Conservation (phyloP, 2,329 filamentous ascomycete species). For the Aspergillus fructus region DNA sequence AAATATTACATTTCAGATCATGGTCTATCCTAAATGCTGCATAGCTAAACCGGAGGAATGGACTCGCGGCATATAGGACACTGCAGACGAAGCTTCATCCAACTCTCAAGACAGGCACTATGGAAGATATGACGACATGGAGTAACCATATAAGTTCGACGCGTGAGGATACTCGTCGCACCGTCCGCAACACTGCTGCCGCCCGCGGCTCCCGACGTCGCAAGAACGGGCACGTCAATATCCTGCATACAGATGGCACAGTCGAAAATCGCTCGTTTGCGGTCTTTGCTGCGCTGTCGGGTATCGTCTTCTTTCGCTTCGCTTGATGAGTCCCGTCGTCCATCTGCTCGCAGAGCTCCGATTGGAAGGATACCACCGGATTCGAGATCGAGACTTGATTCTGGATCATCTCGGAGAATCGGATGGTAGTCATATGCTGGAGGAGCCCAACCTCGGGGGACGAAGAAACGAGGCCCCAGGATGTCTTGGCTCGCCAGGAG, state of each 20-base stretch:
- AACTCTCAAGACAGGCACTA: slow-evolving; percentile 84
- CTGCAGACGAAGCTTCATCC: slow-evolving; percentile 90
- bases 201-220: slow-evolving; percentile 51
- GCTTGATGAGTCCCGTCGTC: slow-evolving; percentile 38
- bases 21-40: slow-evolving; percentile 8
- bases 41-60: slow-evolving; percentile 70
- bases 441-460: slow-evolving; percentile 67
- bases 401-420: slow-evolving; percentile 59
- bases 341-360: slow-evolving; percentile 59
- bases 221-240: slow-evolving; percentile 81
- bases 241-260: slow-evolving; percentile 94
- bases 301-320: slow-evolving; percentile 43
- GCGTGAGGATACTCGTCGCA: slow-evolving; percentile 67
- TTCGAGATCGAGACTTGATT: slow-evolving; percentile 71
- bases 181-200: slow-evolving; percentile 43
- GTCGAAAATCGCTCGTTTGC: slow-evolving; percentile 68
- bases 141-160: slow-evolving; percentile 92
- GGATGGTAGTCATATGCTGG: slow-evolving; percentile 89
- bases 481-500: slow-evolving; percentile 78
- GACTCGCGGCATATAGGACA: slow-evolving; percentile 94
- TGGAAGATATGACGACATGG: slow-evolving; percentile 97
- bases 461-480: slow-evolving; percentile 82
- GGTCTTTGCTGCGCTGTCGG: slow-evolving; percentile 42
- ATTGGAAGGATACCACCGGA: slow-evolving; percentile 74
- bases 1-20: neutral